phyloP scores from a whole-genome alignment of 441 rosid genomes.

The Erodium moschatum region DNA sequence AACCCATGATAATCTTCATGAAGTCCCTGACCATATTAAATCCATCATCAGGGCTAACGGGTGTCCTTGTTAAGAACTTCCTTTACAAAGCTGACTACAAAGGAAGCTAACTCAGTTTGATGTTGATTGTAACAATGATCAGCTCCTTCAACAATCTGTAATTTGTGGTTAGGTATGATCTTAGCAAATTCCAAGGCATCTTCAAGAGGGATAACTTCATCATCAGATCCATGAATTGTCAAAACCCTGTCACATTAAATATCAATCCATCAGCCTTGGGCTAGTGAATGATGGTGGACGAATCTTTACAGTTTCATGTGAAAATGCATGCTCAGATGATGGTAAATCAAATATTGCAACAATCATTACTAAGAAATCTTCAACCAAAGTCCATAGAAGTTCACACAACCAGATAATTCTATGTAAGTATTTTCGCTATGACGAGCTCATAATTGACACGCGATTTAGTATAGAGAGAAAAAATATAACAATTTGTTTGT shows the following conservation, averaged over 20 bases:
- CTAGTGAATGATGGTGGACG: too few relatives aligned
- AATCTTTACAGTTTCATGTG: too few relatives aligned
- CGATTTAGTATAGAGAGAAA: background rate
- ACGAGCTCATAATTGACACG: too few relatives aligned
- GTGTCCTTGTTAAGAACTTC: conserved; percentile 20
- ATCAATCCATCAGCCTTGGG: too few relatives aligned
- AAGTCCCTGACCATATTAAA: background rate
- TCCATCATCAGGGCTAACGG: background rate
- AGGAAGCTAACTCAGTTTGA: conserved; percentile 36
- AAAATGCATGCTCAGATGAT: too few relatives aligned
- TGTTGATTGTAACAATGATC: conserved; percentile 38
- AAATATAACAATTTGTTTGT: conserved; percentile 5
- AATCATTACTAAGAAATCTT: background rate
- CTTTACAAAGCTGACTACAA: conserved; percentile 33
- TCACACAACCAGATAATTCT: background rate
- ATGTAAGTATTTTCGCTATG: background rate
- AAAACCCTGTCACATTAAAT: conserved; percentile 30
- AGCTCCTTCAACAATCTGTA: conserved; percentile 40
- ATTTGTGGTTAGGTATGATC: conserved; percentile 45
- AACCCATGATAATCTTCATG: too few relatives aligned
- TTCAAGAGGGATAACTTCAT: conserved; percentile 32
- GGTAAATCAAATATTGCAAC: background rate
- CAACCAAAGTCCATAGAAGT: background rate
- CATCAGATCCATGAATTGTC: conserved; percentile 49
- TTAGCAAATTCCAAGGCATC: conserved; percentile 49